These are phyloP conservation scores for Clarireedia sp. DNA, from an alignment of 2,329 filamentous ascomycete genomes.

Conservation along the genomic window DNA sequence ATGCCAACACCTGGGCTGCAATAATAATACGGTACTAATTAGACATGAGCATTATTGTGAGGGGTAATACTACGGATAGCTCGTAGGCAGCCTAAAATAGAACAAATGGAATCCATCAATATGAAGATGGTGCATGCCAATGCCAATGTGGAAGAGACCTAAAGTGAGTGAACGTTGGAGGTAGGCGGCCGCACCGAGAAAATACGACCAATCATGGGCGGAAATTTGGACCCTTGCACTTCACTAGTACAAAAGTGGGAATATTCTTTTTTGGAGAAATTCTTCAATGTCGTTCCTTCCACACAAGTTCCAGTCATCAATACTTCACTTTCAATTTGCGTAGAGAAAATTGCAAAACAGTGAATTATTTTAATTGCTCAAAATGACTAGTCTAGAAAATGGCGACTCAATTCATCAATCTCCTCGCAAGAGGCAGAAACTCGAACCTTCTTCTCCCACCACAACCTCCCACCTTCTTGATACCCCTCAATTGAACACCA, in stretches of 20 bases:
- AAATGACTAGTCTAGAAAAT: constrained; percentile 16
- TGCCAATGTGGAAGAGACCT: too few species aligned
- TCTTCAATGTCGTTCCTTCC: not conserved
- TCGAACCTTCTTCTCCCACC: constrained; percentile 10
- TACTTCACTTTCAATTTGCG: not conserved
- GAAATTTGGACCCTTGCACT: not conserved
- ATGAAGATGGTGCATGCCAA: too few species aligned
- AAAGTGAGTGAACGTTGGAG: too few species aligned
- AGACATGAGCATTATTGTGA: too few species aligned
- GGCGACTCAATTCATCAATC: constrained; percentile 5
- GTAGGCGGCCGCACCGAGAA: not conserved
- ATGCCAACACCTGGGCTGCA: too few species aligned
- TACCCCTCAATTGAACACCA: not conserved
- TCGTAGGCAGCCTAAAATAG: not conserved
- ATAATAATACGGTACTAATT: too few species aligned
- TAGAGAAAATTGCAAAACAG: too few species aligned
- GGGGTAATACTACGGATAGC: not conserved
- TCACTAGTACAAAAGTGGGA: not conserved
- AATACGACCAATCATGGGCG: not conserved
- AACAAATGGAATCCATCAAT: too few species aligned
- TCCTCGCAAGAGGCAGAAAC: constrained; percentile 19
- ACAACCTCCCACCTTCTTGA: not conserved
- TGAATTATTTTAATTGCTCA: constrained; percentile 7
- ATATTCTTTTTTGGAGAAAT: not conserved
- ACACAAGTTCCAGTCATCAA: too few species aligned